A percentile compares a stretch with the other conserved stretches of the same genome.
phyloP scores from a whole-genome alignment of 1,284 basidiomycete species.

The Puccinia coronata region DNA sequence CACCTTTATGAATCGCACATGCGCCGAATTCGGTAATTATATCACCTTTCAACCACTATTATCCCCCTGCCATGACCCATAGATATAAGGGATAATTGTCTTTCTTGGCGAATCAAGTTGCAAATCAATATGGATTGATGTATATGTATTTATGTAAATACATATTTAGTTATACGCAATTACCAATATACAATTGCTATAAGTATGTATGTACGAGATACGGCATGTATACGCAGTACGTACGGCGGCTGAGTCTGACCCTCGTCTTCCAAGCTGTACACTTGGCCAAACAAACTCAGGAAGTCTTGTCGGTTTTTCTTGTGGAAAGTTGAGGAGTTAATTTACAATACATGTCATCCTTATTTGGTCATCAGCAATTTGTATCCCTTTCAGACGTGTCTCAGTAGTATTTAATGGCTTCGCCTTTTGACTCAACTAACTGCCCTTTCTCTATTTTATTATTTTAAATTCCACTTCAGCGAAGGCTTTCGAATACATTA shows the following conservation, averaged over 20 bases:
- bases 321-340: background rate
- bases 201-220: no score
- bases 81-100: no score
- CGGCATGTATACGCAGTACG: background rate
- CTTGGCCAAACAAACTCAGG: constrained; percentile 14
- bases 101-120: constrained; percentile 10
- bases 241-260: background rate
- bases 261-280: background rate
- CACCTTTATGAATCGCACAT: no score
- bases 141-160: constrained; percentile 3
- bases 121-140: background rate
- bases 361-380: background rate
- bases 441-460: background rate
- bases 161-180: background rate
- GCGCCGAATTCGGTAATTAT: no score
- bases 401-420: no score
- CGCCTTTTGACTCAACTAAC: background rate
- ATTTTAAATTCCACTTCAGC: constrained; percentile 2
- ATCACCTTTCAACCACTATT: no score
- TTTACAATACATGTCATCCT: constrained; percentile 13
- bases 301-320: background rate
- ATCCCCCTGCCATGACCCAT: no score
- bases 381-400: constrained; percentile 17
- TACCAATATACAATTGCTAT: no score
- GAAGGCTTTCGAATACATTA: background rate